Conservation (phyloP, 108 stramenopile species). For the Cylindrotheca fusiformis region DNA sequence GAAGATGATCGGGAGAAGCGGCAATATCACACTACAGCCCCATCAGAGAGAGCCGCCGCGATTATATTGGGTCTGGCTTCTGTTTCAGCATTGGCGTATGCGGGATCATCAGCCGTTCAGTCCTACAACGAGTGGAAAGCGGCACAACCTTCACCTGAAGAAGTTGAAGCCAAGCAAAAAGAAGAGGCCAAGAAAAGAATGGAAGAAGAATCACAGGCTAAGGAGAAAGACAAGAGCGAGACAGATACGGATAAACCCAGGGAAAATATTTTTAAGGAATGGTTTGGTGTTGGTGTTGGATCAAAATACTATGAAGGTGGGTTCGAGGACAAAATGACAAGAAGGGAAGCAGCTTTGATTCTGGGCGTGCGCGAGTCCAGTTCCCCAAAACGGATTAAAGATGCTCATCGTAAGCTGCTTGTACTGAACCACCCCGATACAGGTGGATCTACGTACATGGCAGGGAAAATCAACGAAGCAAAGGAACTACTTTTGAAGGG, state of each 20-base stretch:
- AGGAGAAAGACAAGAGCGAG: conserved; percentile 16
- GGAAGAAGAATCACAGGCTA: conserved; percentile 16
- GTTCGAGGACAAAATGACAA: conserved; percentile 98
- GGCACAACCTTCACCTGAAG: conserved; percentile 27
- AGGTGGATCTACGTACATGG: conserved; percentile 94
- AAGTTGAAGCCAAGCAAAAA: conserved; percentile 30
- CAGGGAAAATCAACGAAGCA: conserved; percentile 98
- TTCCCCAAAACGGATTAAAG: conserved; percentile 87
- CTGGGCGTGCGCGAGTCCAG: conserved; percentile 95
- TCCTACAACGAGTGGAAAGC: conserved; percentile 73
- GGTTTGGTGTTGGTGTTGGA: conserved; percentile 79
- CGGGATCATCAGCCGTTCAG: conserved; percentile 62
- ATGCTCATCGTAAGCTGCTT: conserved; percentile 94
- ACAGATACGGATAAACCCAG: conserved; percentile 26
- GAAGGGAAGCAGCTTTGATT: conserved; percentile 96
- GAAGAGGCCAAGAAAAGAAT: conserved; percentile 9
- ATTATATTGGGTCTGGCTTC: conserved; percentile 67
- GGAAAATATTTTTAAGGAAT: conserved; percentile 80
- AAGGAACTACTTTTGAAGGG: conserved; percentile 96
- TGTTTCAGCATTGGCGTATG: conserved; percentile 70
- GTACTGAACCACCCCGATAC: conserved; percentile 99
- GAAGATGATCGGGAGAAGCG: conserved; percentile 1
- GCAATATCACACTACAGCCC: conserved; percentile 21
- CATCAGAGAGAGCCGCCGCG: conserved; percentile 43
- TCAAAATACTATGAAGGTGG: conserved; percentile 96